These are phyloP conservation scores for Conidiobolus incongruus DNA, from an alignment of 371 early-diverging fungal species.

Conservation along the genomic window DNA sequence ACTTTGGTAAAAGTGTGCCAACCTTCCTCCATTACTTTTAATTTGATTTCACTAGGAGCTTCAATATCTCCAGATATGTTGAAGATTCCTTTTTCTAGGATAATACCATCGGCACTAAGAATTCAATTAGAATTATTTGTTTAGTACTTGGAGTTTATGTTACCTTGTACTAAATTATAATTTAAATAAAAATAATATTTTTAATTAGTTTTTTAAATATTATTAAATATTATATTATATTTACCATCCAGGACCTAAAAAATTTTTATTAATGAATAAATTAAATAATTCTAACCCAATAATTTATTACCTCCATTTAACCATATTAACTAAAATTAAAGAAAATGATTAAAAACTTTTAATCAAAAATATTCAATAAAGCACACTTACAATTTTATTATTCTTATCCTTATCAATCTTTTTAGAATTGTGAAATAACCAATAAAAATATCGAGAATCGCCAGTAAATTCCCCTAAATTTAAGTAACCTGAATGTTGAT, in stretches of 20 bases:
- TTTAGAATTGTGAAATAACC: neutral
- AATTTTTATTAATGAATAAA: neutral
- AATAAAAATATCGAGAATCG: too few species aligned
- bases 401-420: neutral
- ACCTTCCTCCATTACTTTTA: constrained; percentile 24
- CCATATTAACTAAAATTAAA: constrained; percentile 41
- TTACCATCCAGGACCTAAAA: constrained; percentile 15
- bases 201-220: neutral
- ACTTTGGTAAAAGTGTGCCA: constrained; percentile 53
- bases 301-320: constrained; percentile 45
- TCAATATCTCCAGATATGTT: constrained; percentile 16
- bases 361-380: constrained; percentile 1
- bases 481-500: neutral
- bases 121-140: neutral
- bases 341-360: neutral
- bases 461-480: neutral
- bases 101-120: constrained; percentile 60
- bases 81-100: constrained; percentile 49
- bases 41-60: constrained; percentile 19
- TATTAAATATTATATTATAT: neutral
- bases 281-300: neutral
- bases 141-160: neutral
- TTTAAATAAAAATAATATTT: neutral
- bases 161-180: constrained; percentile 12
- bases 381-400: neutral